phyloP scores from a whole-genome alignment of 2,329 filamentous ascomycete species.

The Aplosporella prunicola region DNA sequence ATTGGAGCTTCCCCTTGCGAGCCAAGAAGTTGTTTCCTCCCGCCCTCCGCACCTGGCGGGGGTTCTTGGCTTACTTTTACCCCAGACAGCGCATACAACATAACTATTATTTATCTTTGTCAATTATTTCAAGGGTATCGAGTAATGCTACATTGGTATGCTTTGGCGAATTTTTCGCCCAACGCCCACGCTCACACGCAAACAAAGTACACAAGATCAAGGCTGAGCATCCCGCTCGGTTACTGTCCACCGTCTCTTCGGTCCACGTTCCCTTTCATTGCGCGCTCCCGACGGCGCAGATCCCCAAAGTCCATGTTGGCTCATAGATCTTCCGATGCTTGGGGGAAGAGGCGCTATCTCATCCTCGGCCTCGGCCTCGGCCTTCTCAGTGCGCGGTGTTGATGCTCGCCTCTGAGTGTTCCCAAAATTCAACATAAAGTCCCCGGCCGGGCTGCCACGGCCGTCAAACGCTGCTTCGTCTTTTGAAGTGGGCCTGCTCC shows the following conservation, averaged over 20 bases:
- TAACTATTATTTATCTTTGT: too few relatives aligned
- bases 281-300: constrained; percentile 22
- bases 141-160: too few relatives aligned
- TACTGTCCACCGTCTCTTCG: constrained; percentile 37
- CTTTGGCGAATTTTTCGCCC: too few relatives aligned
- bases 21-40: too few relatives aligned
- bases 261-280: constrained; percentile 28
- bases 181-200: too few relatives aligned
- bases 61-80: too few relatives aligned
- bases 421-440: constrained; percentile 26
- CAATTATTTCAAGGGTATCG: too few relatives aligned
- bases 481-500: constrained; percentile 25
- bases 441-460: constrained; percentile 19
- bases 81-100: too few relatives aligned
- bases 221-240: constrained; percentile 6
- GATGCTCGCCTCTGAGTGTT: constrained; percentile 12
- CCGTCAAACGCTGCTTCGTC: constrained; percentile 16
- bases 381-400: constrained; percentile 16
- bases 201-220: too few relatives aligned
- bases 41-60: too few relatives aligned
- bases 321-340: constrained; percentile 14
- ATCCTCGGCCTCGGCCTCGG: constrained; percentile 19
- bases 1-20: too few relatives aligned
- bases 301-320: constrained; percentile 35
- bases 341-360: constrained; percentile 22